phyloP scores from a whole-genome alignment of 75 land plant species.

The Selaginella moellendorffii region DNA sequence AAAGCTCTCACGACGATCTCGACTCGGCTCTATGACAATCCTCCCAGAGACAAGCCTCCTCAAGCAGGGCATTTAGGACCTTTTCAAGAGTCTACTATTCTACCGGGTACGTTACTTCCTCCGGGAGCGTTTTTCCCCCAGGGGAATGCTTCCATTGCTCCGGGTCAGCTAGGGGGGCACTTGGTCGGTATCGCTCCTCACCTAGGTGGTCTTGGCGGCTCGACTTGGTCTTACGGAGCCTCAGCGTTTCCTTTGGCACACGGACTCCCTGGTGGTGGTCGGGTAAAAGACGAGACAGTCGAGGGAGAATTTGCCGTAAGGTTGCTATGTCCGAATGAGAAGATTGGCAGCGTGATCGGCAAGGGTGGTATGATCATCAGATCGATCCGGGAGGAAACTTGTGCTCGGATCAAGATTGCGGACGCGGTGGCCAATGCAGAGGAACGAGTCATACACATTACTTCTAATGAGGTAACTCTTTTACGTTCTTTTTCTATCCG shows the following conservation, averaged over 20 bases:
- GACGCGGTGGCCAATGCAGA: slow-evolving; percentile 62
- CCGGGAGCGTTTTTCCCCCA: slow-evolving; percentile 25
- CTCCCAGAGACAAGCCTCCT: slow-evolving; percentile 51
- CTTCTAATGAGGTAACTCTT: slow-evolving; percentile 81
- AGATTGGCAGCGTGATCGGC: slow-evolving; percentile 92
- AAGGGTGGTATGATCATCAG: slow-evolving; percentile 84
- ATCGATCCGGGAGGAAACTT: slow-evolving; percentile 71
- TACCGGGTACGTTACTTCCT: no score
- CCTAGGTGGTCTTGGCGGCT: slow-evolving; percentile 42
- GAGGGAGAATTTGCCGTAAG: slow-evolving; percentile 47
- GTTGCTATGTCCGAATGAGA: slow-evolving; percentile 58
- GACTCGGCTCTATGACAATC: slow-evolving; percentile 70
- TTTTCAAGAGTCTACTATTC: no score
- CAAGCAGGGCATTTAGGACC: slow-evolving; percentile 13
- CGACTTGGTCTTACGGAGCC: slow-evolving; percentile 12
- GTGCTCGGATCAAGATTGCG: slow-evolving; percentile 66
- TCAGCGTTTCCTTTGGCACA: slow-evolving; percentile 3
- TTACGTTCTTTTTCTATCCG: no score
- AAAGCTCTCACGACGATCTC: slow-evolving; percentile 69
- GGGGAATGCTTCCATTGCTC: slow-evolving; percentile 33
- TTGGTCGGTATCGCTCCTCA: slow-evolving; percentile 41
- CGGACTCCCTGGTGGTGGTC: slow-evolving; percentile 20
- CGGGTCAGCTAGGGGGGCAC: slow-evolving; percentile 29
- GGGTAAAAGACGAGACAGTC: slow-evolving; percentile 10
- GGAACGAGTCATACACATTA: slow-evolving; percentile 63